Conservation (phyloP, 306 rosid species). For the Begonia masoniana region DNA sequence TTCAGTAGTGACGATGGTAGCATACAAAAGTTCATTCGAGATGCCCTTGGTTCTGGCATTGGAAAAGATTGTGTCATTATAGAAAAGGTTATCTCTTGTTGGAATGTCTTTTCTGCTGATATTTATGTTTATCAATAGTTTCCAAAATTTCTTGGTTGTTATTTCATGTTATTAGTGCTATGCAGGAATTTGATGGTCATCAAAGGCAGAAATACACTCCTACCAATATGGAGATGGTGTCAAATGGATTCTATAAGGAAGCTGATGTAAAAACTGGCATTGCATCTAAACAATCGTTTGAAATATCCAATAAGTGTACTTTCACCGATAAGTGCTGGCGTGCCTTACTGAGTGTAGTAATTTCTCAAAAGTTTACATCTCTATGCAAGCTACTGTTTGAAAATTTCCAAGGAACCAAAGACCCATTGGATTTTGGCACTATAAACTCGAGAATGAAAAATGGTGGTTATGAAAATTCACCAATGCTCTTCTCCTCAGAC, state of each 20-base stretch:
- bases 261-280: constrained; percentile 27
- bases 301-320: constrained; percentile 22
- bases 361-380: constrained; percentile 59
- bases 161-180: constrained; percentile 12
- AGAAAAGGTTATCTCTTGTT: constrained; percentile 31
- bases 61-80: constrained; percentile 19
- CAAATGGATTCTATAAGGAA: constrained; percentile 31
- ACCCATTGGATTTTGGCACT: constrained; percentile 52
- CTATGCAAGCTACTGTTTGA: constrained; percentile 50
- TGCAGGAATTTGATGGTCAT: constrained; percentile 34
- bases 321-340: constrained; percentile 39
- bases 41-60: constrained; percentile 22
- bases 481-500: constrained; percentile 68
- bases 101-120: constrained; percentile 14
- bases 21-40: constrained; percentile 34
- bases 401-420: constrained; percentile 63
- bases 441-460: constrained; percentile 60
- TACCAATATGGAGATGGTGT: constrained; percentile 16
- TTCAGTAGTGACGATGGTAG: constrained; percentile 40
- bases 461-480: constrained; percentile 58
- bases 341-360: constrained; percentile 37
- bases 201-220: constrained; percentile 25
- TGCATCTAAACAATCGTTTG: constrained; percentile 31
- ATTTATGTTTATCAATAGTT: constrained; percentile 5
- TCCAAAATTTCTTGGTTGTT: not conserved